Conservation (phyloP, 2,329 filamentous ascomycete genomes). For the Triangularia setosa region DNA sequence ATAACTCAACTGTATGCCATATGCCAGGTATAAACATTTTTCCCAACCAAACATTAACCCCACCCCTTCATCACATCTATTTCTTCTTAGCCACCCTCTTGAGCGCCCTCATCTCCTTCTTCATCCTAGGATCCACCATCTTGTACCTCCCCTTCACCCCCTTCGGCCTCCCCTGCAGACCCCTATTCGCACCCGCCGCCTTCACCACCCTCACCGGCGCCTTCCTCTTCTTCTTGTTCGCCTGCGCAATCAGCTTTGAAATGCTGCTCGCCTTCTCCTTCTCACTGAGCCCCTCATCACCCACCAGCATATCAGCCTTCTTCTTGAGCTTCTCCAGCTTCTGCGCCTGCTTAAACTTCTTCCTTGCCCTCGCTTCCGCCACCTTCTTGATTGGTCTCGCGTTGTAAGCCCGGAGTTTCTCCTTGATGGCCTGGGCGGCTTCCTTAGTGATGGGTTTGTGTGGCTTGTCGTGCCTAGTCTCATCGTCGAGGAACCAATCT, state of each 20-base stretch:
- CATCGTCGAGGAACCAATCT: conserved; percentile 97
- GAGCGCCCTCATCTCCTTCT: conserved; percentile 89
- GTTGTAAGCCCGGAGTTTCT: conserved; percentile 88
- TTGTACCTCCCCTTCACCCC: conserved; percentile 96
- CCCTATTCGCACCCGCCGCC: conserved; percentile 77
- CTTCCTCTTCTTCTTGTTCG: conserved; percentile 76
- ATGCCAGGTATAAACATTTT: background rate
- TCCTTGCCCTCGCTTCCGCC: conserved; percentile 88
- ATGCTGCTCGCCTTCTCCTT: conserved; percentile 92
- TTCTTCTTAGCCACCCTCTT: conserved; percentile 74
- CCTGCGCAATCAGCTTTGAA: conserved; percentile 72
- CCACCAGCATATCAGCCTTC: conserved; percentile 86
- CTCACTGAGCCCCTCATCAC: conserved; percentile 90
- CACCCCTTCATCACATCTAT: conserved; percentile 26
- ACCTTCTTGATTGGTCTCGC: conserved; percentile 99
- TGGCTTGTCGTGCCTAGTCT: conserved; percentile 74
- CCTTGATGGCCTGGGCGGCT: conserved; percentile 86
- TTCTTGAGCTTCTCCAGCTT: conserved; percentile 91
- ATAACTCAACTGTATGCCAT: background rate
- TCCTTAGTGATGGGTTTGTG: conserved; percentile 90
- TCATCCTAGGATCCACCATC: conserved; percentile 92
- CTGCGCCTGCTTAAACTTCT: conserved; percentile 94
- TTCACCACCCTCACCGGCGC: conserved; percentile 83
- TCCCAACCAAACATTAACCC: background rate
- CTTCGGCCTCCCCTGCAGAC: conserved; percentile 78